phyloP scores from a whole-genome alignment of 2,329 filamentous ascomycete genomes.

The Trichoderma atrobrunneum region DNA sequence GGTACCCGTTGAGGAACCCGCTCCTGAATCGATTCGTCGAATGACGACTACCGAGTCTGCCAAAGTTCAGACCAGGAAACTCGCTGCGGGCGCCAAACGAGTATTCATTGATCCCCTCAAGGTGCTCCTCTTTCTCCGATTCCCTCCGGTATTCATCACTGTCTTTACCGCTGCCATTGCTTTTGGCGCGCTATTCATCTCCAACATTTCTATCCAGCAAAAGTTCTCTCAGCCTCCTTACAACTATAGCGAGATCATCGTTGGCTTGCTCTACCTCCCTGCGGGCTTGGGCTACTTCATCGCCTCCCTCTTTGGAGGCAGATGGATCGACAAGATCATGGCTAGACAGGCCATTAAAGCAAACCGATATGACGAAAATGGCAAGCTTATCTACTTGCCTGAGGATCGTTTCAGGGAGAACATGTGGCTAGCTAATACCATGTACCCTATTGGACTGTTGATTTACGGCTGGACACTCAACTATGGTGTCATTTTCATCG shows the following conservation, averaged over 20 bases:
- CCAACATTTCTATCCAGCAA: conserved; percentile 74
- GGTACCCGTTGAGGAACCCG: neutral
- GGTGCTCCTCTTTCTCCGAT: conserved; percentile 69
- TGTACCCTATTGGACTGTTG: conserved; percentile 69
- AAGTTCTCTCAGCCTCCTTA: conserved; percentile 68
- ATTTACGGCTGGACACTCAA: conserved; percentile 75
- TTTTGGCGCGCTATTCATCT: conserved; percentile 71
- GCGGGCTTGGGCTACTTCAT: conserved; percentile 64
- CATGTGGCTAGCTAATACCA: conserved; percentile 67
- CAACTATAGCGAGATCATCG: conserved; percentile 62
- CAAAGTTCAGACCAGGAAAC: conserved; percentile 53
- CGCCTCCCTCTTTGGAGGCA: conserved; percentile 24
- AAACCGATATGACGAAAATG: conserved; percentile 63
- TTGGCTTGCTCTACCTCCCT: conserved; percentile 77
- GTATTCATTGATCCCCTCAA: conserved; percentile 69
- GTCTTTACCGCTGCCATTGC: conserved; percentile 73
- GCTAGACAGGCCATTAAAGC: conserved; percentile 68
- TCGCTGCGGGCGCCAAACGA: conserved; percentile 53
- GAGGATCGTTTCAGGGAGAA: conserved; percentile 84
- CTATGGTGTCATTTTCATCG: conserved; percentile 63
- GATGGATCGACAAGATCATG: conserved; percentile 82
- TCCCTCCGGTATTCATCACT: conserved; percentile 69
- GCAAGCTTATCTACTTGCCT: conserved; percentile 65
- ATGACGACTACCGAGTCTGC: conserved; percentile 63
- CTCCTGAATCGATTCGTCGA: conserved; percentile 35